phyloP scores from a whole-genome alignment of 148 eudicot species.

The Fagopyrum homotropicum region DNA sequence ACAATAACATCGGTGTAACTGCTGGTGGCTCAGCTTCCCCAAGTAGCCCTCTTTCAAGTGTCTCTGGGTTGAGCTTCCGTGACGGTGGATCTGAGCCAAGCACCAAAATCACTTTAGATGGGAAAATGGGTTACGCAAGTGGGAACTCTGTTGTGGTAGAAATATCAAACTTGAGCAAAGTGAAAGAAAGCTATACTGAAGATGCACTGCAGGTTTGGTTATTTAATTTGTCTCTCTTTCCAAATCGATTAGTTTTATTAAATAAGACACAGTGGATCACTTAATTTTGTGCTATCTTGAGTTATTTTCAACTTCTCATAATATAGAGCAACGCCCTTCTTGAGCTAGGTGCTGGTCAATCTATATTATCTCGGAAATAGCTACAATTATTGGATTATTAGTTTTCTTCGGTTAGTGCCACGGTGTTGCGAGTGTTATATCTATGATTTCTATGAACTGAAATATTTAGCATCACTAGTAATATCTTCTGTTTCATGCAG shows the following conservation, averaged over 20 bases:
- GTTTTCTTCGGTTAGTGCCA: no score
- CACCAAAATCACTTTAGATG: slow-evolving; percentile 78
- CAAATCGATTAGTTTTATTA: background rate
- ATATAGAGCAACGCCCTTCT: background rate
- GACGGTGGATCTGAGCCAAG: slow-evolving; percentile 67
- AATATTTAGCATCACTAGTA: no score
- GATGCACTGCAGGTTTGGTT: slow-evolving; percentile 78
- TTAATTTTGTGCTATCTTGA: background rate
- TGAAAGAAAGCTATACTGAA: slow-evolving; percentile 95
- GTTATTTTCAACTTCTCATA: background rate
- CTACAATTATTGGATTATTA: background rate
- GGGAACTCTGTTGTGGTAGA: slow-evolving; percentile 94
- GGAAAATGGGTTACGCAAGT: slow-evolving; percentile 67
- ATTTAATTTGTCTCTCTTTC: background rate
- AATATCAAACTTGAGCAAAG: slow-evolving; percentile 90
- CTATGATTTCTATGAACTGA: no score
- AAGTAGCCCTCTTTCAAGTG: slow-evolving; percentile 74
- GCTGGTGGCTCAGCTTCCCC: slow-evolving; percentile 94
- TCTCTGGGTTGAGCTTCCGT: slow-evolving; percentile 67
- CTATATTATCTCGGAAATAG: background rate
- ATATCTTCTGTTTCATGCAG: no score
- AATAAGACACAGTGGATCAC: background rate
- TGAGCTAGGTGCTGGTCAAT: background rate
- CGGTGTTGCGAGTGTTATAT: no score
- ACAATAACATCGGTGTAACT: slow-evolving; percentile 56